Base-by-base conservation (phyloP, 1,284 basidiomycete species). In the Microbotryum scabiosae region DNA sequence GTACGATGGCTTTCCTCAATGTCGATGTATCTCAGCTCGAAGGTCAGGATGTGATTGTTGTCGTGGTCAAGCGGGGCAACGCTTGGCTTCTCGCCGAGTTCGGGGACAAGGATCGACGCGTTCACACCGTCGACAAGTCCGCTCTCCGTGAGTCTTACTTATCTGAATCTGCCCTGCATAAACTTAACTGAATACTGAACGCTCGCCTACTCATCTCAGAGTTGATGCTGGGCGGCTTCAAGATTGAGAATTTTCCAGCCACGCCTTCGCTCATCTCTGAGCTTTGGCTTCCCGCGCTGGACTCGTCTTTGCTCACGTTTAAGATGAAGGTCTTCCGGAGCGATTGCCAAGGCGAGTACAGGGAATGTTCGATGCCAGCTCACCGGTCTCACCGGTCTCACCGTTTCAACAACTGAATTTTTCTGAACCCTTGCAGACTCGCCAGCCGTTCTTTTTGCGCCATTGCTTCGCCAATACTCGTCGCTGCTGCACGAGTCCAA, bases 381-480 rank as follows among this genome's bases (percentile, higher is more conserved):
- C 16, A 18, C 36, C 10, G 5, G 14, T 16, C 3, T 41, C 30
- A 30, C 36, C 36, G n/a, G n/a, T n/a, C n/a, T n/a, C n/a, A n/a
- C n/a, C n/a, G n/a, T 18, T 12, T 41, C 36, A 18, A 16, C 36
- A 16, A 18, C 45, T 36, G 30, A 51, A 21, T 18, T 16, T 1
- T n/a, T 9, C 5, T 12, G 3, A 5, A 20, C 25, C 12, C 21
- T 20, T n/a, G 18, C 59, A 65, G 62, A 63, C 21, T 32, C 55
- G 23, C 36, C n/a, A 16, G 9, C 57, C 26, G 46, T 66, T 5
- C 47, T 62, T 4, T 67, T 71, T 50, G 65, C 68, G 4, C 70
- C 70, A 1, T 48, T 72, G 12, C 59, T 73, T 18, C 58, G 65
- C 0, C 65, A 69, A 12, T 60, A 61, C 36, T 64, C 70, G 3